phyloP scores from a whole-genome alignment of 2,329 filamentous ascomycete species.

The Myriosclerotinia duriaeana region DNA sequence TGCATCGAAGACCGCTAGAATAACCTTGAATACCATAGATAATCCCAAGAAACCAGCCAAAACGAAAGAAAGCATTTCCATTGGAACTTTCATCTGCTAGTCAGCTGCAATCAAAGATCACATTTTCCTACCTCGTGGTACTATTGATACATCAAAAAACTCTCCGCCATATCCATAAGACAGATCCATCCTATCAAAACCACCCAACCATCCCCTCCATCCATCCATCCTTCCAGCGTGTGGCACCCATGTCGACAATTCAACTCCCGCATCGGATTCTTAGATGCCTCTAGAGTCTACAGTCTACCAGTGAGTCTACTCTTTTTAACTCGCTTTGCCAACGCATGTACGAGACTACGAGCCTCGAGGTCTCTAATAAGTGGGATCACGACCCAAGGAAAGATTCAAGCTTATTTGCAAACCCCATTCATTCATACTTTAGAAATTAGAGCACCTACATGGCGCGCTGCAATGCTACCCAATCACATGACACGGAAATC shows the following conservation, averaged over 20 bases:
- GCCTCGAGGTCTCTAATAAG: background rate
- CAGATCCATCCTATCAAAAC: background rate
- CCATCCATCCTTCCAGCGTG: background rate
- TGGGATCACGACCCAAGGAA: background rate
- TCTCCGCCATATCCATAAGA: background rate
- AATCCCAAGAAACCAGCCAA: background rate
- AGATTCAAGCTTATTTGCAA: too few relatives aligned
- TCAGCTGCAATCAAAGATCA: background rate
- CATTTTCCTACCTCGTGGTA: background rate
- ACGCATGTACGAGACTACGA: conserved; percentile 1
- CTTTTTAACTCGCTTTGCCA: background rate
- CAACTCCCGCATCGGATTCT: conserved; percentile 4
- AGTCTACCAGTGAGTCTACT: too few relatives aligned
- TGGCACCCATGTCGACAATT: conserved; percentile 1
- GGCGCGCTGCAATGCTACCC: too few relatives aligned
- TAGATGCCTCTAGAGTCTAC: background rate
- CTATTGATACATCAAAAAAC: background rate
- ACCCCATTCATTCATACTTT: too few relatives aligned
- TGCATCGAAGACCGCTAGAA: background rate
- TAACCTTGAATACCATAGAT: too few relatives aligned
- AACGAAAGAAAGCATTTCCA: background rate
- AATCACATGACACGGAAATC: too few relatives aligned
- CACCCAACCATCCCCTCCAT: background rate
- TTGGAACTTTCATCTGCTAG: background rate
- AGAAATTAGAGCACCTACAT: too few relatives aligned